Base-by-base conservation (phyloP, 1,139 yeast genomes). In the Debaryomyces singareniensis region DNA sequence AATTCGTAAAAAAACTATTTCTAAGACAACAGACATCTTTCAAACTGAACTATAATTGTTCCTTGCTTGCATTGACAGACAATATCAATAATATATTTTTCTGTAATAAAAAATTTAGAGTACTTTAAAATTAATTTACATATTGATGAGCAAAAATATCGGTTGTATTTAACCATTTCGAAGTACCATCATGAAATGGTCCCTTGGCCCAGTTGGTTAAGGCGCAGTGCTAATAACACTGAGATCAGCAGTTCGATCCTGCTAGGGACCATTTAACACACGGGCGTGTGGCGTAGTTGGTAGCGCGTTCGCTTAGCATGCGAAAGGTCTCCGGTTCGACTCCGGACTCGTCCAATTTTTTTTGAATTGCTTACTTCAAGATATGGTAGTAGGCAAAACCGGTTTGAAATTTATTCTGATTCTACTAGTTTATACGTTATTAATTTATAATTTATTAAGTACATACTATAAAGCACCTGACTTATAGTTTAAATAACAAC, bases 141-240 rank as follows among this genome's bases (percentile, higher is more conserved):
- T n/a, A n/a, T n/a, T n/a, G n/a, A n/a, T n/a, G n/a, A n/a, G n/a
- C n/a, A n/a, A n/a, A 10, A 22, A 5, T 22, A 10, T 22, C n/a
- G n/a, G 12, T 7, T 12, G 11, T 23, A 23, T 9, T 6, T 10
- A 12, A 12, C 7, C n/a, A 23, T 23, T 9, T 7, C 7, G 25
- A 23, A 12, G n/a, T 23, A 23, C n/a, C n/a, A 18, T 24, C 33
- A 29, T 16, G 20, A 35, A 28, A 25, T 16, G 47, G 47, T 43
- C 47, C 47, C 47, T 43, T 43, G 47, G 47, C 47, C 47, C 44
- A 43, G 47, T 44, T 44, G 48, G 46, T 44, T 41, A 44, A 40
- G 86, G 86, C 86, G 82, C 70, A 82, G 86, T 78, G 85, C 86
- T 78, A 78, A 78, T 78, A 64, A 75, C 81, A 79, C 81, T 78